Evolutionary conservation across 768 basidiomycete species (phyloP), one percentile per base, ranked within the genome.

Genomic region (Leccinum ochraceum): DNA sequence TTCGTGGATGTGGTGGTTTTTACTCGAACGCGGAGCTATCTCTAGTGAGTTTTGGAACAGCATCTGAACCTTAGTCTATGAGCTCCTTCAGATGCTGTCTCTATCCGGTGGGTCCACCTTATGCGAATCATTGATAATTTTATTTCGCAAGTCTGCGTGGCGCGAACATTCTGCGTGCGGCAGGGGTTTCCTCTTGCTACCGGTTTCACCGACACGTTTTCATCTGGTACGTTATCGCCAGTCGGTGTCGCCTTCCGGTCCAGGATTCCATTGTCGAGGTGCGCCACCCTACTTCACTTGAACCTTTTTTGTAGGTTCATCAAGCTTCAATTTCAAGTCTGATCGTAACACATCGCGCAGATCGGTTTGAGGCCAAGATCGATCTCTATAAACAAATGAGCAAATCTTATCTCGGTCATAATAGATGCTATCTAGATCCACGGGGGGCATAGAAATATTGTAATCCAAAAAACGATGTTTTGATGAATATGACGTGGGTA

Each of bases 341-440:
- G 13, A 46, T 30, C 22, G 17, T 22, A 44, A 58, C 28, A 22
- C 42, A 44, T n/a, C 17, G 22, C 51, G 14, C 28, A 48, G 42
- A 22, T 62, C 26, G 34, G 37, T 26, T n/a, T 10, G 20, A 30
- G 13, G 22, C 28, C 51, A 48, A 53, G n/a, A 56, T 36, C n/a
- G 28, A 57, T 51, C 28, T 44, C 28, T 20, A 22, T 10, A n/a
- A 4, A n/a, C 30, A 52, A 53, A 48, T 24, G 30, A 16, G 62
- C 24, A 48, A 51, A 58, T 52, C 54, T 46, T 20, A 32, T 53
- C 56, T 61, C 37, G 37, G 34, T 5, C 50, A 55, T 58, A 42
- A 52, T 34, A 34, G 1, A 37, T 32, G 5, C 32, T 22, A 42
- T 51, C 22, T 42, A 55, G 56, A 49, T 62, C 37, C n/a, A 52